Conservation (phyloP, 805 yeast genomes). For the Ogataea populi-albae region DNA sequence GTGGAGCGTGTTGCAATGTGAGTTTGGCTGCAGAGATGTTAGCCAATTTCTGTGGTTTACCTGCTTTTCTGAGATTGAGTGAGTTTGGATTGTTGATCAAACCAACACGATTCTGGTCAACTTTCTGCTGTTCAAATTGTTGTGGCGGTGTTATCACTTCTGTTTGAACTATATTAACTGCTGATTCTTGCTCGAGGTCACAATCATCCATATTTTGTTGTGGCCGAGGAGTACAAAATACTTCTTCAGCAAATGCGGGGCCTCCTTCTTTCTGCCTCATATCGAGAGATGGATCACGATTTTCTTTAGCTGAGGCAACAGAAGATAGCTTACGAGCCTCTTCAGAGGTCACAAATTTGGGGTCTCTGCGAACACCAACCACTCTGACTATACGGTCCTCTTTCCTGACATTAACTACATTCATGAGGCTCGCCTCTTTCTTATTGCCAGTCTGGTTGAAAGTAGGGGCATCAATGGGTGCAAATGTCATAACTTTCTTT, state of each 20-base stretch:
- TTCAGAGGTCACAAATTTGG: slow-evolving; percentile 20
- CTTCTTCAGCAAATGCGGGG: neutral
- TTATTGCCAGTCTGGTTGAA: slow-evolving; percentile 1
- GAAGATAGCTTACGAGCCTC: slow-evolving; percentile 18
- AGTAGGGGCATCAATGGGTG: slow-evolving; percentile 12
- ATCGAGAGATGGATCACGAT: neutral
- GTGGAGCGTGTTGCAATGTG: slow-evolving; percentile 4
- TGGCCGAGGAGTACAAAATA: neutral
- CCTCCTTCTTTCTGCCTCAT: slow-evolving; percentile 2
- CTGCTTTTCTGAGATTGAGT: neutral
- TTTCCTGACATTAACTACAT: slow-evolving; percentile 22
- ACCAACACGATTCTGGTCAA: neutral
- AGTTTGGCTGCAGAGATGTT: slow-evolving; percentile 2
- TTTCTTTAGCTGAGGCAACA: slow-evolving; percentile 11
- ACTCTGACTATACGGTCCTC: slow-evolving; percentile 20
- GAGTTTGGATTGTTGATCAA: neutral
- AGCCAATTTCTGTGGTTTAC: neutral
- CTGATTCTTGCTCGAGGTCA: too few species aligned
- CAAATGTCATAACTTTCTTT: slow-evolving; percentile 35
- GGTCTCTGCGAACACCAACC: slow-evolving; percentile 20
- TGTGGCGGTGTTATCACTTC: too few species aligned
- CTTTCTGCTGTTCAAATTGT: neutral
- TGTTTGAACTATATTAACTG: too few species aligned
- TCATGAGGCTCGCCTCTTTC: slow-evolving; percentile 10
- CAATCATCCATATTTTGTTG: too few species aligned